Evolutionary conservation across 2,329 filamentous ascomycete species (phyloP), one percentile per base, ranked within the genome.

Genomic region (Epichloe scottii): DNA sequence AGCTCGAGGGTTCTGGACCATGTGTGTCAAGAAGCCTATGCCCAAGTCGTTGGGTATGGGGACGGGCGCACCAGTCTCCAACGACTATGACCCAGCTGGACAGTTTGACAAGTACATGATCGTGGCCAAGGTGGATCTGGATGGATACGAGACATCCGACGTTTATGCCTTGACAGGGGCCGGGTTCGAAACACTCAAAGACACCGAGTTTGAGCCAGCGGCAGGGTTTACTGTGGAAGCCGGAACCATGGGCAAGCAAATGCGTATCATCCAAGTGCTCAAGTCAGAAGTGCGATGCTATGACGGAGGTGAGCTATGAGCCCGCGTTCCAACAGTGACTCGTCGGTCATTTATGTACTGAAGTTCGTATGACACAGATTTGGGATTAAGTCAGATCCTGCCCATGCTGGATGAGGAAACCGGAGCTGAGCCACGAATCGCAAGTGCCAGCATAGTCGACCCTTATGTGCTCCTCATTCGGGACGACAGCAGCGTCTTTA

Each of bases 401-500:
- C 89, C 90, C 1, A 89, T 97, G 78, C 79, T 88, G 55, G 93
- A 97, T 59, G 93, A 95, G 60, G 87, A 93, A 56, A 90, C 84
- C 0, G 89, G 86, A 12, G 83, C 79, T 19, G 88, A 95, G 60
- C 84, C 88, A 4, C 78, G 84, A 49, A 84, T 93, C 41, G 71
- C 89, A 44, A 85, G 82, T 60, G 85, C 87, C 38, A 94, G 87
- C 63, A 90, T 97, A 59, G 80, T 80, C 19, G 91, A 97, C 58
- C 89, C 89, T 0, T 96, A 89, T 62, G 68, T 98, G 12, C 71
- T 95, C 2, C 76, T 97, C 14, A 71, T 95, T 19, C 79, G 89
- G 51, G 89, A 95, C 56, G 89, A 98, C 64, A 82, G 80, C 5
- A 93, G 86, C 54, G 76, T 89, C 6, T 81, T 87, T 51, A 71